Conservation (phyloP, 2,329 filamentous ascomycete genomes). For the Colletotrichum tabaci region DNA sequence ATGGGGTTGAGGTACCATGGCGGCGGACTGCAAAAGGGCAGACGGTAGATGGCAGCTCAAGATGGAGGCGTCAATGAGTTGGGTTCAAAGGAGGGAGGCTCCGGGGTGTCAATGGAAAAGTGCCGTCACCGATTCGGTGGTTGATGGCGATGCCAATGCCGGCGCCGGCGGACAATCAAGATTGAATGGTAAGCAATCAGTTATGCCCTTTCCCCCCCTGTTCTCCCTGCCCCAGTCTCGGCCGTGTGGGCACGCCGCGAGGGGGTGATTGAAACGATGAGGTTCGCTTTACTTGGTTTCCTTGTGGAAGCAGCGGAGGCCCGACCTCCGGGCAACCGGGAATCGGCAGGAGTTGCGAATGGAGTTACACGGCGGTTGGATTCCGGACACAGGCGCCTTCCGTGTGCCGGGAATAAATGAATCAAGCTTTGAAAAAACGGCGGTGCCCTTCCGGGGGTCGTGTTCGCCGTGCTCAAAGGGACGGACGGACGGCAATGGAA, state of each 20-base stretch:
- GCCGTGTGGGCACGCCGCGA: conserved; percentile 25
- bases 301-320: background rate
- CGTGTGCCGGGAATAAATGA: conserved; percentile 34
- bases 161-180: background rate
- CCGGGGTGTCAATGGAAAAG: background rate
- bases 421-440: background rate
- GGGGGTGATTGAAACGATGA: background rate
- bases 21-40: background rate
- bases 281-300: background rate
- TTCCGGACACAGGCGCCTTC: conserved; percentile 5
- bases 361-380: background rate
- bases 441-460: conserved; percentile 1
- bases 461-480: conserved; percentile 7
- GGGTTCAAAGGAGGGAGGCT: too few species aligned
- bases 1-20: conserved; percentile 24
- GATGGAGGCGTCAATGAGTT: background rate
- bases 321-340: background rate
- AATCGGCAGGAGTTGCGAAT: background rate
- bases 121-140: background rate
- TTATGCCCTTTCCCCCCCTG: background rate
- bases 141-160: conserved; percentile 2
- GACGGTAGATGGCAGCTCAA: background rate
- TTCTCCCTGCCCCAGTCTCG: background rate
- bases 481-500: background rate
- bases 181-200: background rate